These are phyloP conservation scores for Agrocybe chaxingu DNA, from an alignment of 768 basidiomycete genomes.

Conservation along the genomic window DNA sequence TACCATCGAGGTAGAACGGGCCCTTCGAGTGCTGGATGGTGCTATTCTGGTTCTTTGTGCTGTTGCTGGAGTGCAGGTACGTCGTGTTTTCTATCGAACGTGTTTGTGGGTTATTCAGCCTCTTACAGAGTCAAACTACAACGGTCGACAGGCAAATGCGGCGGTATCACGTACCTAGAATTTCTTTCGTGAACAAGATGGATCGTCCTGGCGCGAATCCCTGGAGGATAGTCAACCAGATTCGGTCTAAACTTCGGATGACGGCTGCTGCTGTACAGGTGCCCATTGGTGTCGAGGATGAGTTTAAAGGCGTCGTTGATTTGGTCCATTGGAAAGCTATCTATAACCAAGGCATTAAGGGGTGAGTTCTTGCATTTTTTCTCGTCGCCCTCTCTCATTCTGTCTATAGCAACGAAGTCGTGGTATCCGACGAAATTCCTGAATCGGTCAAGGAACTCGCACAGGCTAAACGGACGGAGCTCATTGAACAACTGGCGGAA, in stretches of 20 bases:
- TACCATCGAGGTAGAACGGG: slow-evolving; percentile 98
- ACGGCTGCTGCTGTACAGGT: slow-evolving; percentile 94
- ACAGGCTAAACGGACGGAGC: slow-evolving; percentile 80
- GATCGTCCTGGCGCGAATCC: slow-evolving; percentile 98
- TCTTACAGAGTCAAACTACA: slow-evolving; percentile 86
- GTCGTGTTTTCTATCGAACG: not conserved
- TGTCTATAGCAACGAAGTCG: slow-evolving; percentile 64
- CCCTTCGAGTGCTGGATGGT: slow-evolving; percentile 93
- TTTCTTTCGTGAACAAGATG: slow-evolving; percentile 98
- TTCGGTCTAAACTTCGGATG: slow-evolving; percentile 87
- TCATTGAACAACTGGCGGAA: slow-evolving; percentile 94
- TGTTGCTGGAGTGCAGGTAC: slow-evolving; percentile 91
- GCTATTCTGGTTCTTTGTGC: slow-evolving; percentile 96
- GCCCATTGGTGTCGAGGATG: slow-evolving; percentile 88
- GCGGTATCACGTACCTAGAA: slow-evolving; percentile 90
- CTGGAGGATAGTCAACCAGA: slow-evolving; percentile 90
- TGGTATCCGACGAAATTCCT: slow-evolving; percentile 87
- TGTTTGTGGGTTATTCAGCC: not conserved
- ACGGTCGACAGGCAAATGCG: slow-evolving; percentile 99
- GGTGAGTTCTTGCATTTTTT: slow-evolving; percentile 48
- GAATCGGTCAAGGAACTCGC: slow-evolving; percentile 69
- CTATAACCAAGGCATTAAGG: slow-evolving; percentile 93
- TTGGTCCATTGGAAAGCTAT: slow-evolving; percentile 91
- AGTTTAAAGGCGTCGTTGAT: slow-evolving; percentile 90
- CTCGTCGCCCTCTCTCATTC: not conserved